phyloP scores from a whole-genome alignment of 192 early-diverging fungal genomes.

The Fimicolochytrium jonesii region DNA sequence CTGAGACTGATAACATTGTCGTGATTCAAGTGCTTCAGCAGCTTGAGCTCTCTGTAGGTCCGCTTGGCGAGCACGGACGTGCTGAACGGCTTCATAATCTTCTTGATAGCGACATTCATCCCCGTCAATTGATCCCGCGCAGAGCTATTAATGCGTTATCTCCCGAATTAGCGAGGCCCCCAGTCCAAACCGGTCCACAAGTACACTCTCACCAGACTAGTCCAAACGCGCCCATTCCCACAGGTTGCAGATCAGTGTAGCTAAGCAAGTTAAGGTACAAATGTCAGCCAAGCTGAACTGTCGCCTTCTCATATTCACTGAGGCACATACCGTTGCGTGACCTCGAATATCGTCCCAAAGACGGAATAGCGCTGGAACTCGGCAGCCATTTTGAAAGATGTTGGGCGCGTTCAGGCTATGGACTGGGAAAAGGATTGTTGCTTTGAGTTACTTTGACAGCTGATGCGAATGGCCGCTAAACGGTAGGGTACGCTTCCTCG shows the following conservation, averaged over 20 bases:
- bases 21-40: conserved; percentile 88
- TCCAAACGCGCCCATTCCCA: conserved; percentile 98
- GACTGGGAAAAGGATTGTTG: no score
- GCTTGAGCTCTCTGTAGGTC: conserved; percentile 91
- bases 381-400: conserved; percentile 12
- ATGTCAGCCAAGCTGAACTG: no score
- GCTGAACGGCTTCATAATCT: conserved; percentile 92
- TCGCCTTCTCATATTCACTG: no score
- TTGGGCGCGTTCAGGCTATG: no score
- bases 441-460: no score
- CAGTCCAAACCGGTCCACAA: neutral
- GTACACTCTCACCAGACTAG: conserved; percentile 77
- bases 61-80: conserved; percentile 91
- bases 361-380: conserved; percentile 34
- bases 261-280: no score
- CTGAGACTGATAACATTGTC: conserved; percentile 93
- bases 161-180: neutral
- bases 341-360: conserved; percentile 37
- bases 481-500: no score
- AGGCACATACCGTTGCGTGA: conserved; percentile 30
- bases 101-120: conserved; percentile 89
- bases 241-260: conserved; percentile 88
- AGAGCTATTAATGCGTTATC: conserved; percentile 52
- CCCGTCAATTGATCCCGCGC: conserved; percentile 83
- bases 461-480: no score